Percentiles rank a stretch among this genome's conserved stretches.
Conservation (phyloP, 2,329 filamentous ascomycete species). For the Graphilbum ipis-grandicollis region DNA sequence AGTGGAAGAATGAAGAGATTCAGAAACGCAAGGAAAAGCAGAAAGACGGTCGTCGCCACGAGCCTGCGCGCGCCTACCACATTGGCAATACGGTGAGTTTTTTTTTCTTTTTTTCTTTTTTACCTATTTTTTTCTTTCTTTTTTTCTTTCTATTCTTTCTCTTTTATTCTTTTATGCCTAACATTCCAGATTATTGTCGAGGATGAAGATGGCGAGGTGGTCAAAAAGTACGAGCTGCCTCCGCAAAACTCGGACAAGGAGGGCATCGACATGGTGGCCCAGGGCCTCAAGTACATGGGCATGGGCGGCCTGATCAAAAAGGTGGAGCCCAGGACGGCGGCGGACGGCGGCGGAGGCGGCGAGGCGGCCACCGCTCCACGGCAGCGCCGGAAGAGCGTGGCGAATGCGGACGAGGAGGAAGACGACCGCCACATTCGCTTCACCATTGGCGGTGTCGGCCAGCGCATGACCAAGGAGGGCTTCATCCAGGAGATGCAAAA, state of each 20-base stretch:
- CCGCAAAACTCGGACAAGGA: constrained; percentile 28
- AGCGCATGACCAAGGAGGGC: constrained; percentile 63
- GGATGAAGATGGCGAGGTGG: constrained; percentile 67
- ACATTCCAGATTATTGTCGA: constrained; percentile 54
- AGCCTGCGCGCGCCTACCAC: constrained; percentile 68
- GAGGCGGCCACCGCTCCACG: constrained; percentile 9
- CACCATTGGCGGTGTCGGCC: constrained; percentile 55
- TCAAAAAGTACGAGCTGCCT: constrained; percentile 68
- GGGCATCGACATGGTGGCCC: constrained; percentile 19
- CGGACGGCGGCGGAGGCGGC: too few relatives aligned
- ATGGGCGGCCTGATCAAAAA: constrained; percentile 27
- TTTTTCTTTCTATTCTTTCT: neutral
- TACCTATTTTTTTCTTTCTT: neutral
- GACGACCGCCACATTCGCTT: constrained; percentile 62
- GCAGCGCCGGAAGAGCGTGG: constrained; percentile 23
- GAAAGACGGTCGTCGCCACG: constrained; percentile 37
- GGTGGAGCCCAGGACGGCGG: too few relatives aligned
- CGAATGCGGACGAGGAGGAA: constrained; percentile 28
- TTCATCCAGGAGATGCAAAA: constrained; percentile 60
- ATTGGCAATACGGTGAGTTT: constrained; percentile 57
- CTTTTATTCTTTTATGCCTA: neutral
- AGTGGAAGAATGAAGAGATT: constrained; percentile 41
- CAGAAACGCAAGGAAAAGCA: constrained; percentile 43
- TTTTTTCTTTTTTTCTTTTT: neutral
- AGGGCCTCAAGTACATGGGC: constrained; percentile 36